Evolutionary conservation across 139 green algal genomes (phyloP).

Genomic region (Diplosphaera chodatii): DNA sequence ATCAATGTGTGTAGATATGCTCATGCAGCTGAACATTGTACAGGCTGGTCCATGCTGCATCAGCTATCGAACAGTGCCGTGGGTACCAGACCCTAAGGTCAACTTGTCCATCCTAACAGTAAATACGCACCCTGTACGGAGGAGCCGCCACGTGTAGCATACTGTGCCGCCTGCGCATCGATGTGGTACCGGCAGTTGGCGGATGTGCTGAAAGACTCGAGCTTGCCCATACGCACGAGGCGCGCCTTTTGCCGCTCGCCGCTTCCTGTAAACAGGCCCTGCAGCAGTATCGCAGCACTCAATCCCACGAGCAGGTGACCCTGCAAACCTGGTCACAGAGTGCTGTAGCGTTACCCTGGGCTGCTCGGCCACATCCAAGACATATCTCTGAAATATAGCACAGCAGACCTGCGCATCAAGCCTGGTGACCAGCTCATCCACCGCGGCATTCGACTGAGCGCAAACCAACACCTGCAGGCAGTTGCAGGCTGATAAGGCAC

Average conservation of each 20-base stretch:
- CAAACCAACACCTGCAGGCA: slow-evolving; percentile 62
- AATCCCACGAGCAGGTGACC: not conserved
- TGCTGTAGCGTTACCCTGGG: too few relatives aligned
- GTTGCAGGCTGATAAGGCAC: too few relatives aligned
- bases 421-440: slow-evolving; percentile 61
- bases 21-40: too few relatives aligned
- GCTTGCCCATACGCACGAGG: slow-evolving; percentile 34
- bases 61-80: too few relatives aligned
- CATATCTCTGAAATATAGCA: not conserved
- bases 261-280: not conserved
- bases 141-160: not conserved
- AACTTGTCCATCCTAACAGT: not conserved
- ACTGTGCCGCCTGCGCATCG: slow-evolving; percentile 10
- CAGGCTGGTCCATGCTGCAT: too few relatives aligned
- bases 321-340: too few relatives aligned
- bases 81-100: too few relatives aligned
- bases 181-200: slow-evolving; percentile 23
- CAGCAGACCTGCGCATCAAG: slow-evolving; percentile 19
- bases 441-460: slow-evolving; percentile 67
- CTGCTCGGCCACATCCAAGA: too few relatives aligned
- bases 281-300: not conserved
- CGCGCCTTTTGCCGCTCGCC: slow-evolving; percentile 2
- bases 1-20: too few relatives aligned
- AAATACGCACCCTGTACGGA: not conserved
- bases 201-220: slow-evolving; percentile 27